Base-by-base conservation (phyloP, 1,284 basidiomycete genomes). In the Amylostereum chailletii region DNA sequence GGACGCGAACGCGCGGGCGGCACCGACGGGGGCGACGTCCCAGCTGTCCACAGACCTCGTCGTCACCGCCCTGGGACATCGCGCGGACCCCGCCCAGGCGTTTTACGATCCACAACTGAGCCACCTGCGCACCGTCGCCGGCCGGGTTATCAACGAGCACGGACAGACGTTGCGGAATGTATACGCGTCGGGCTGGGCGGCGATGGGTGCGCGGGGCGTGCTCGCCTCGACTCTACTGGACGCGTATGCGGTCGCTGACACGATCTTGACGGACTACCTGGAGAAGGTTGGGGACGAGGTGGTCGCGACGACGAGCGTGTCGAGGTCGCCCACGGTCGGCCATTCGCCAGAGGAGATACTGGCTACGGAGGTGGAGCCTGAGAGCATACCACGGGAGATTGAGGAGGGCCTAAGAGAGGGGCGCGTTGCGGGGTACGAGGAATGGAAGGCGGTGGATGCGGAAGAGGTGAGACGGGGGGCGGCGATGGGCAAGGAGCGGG, bases 161-260 rank as follows among this genome's bases (percentile, higher is more conserved):
- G 79, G 71, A 5, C 63, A 55, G 26, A 68, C 62, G 3, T 56
- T 79, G 50, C 74, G 74, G 30, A 85, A 86, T 37, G 73, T 92
- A n/a, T 98, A 97, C 62, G 86, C 90, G 1, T 86, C 90, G 1
- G 95, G 95, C 2, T 99, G 96, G 96, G 86, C 92, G 0, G 88
- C 93, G 0, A 82, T 81, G 8, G 96, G 95, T 27, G 94, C 95
- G 0, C 84, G 83, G 42, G 95, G 96, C 4, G 94, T 99, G 9
- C 79, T 99, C 43, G 94, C 92, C 0, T 77, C 85, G 11, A 98
- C 96, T 29, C 94, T 99, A 93, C 82, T 92, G 66, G 81, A 97
- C 64, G 91, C 95, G 11, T 94, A 94, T 61, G 71, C 73, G 2
- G 83, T 89, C 1, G 86, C 87, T 0, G 84, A 90, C 45, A 71